Evolutionary conservation across 1,139 yeast species (phyloP), one percentile per base, ranked within the genome.

Genomic region (Kazachstania sp.): DNA sequence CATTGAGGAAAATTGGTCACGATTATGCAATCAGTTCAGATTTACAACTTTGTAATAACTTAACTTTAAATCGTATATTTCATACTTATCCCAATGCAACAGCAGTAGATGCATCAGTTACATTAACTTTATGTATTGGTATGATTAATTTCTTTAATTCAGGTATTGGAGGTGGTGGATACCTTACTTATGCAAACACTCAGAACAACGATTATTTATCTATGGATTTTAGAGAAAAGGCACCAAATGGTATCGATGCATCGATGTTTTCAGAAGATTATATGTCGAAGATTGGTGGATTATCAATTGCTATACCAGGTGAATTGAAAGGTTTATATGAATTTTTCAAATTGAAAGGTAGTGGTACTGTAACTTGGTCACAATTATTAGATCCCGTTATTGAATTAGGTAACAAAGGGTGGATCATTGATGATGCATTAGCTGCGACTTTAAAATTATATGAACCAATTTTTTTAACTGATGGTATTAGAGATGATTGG

Each of bases 121-220:
- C 95, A 0, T 86, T 86, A 18, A 87, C 95, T 0, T 71, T 92
- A 28, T 92, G 98, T 63, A 79, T 92, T 36, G 97, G 97, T 2
- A 74, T 86, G 48, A 68, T 86, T 38, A 86, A 86, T 61, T 81
- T 88, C 51, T 88, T 81, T 61, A 83, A 90, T 43, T 80, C 94
- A 3, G 97, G 98, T 0, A 79, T 90, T 43, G 98, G 98, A 1
- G 98, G 97, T 3, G 97, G 97, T 9, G 86, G 84, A 0, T 86
- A 76, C 59, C 83, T 86, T 43, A 74, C 84, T 1, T 78, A 85
- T 41, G 71, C 60, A 3, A 49, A 52, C 23, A 45, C 47, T 6
- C 37, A 15, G 4, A 11, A 8, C 8, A 37, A 40, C 16, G 30
- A 30, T 26, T n/a, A 39, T 31, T 16, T 39, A 8, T 16, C 32